These are phyloP conservation scores for Macrocybe gigantea DNA, from an alignment of 768 basidiomycete genomes.

Conservation along the genomic window DNA sequence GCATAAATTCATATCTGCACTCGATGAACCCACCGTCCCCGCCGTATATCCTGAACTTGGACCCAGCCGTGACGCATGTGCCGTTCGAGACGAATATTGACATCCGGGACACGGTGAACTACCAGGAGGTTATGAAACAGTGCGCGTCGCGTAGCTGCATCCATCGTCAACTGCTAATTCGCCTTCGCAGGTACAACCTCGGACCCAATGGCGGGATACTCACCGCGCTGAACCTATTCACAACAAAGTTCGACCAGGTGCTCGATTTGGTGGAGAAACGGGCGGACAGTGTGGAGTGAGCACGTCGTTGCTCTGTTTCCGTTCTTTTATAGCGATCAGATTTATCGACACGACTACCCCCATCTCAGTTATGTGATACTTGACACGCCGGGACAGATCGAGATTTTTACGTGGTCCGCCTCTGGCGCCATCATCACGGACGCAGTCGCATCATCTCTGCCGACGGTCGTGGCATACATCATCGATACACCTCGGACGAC, in stretches of 20 bases:
- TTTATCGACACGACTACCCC: neutral
- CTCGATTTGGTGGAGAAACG: slow-evolving; percentile 87
- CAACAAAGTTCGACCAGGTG: slow-evolving; percentile 98
- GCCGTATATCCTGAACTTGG: slow-evolving; percentile 96
- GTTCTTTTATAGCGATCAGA: neutral
- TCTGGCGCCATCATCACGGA: slow-evolving; percentile 99
- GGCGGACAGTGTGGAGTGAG: slow-evolving; percentile 83
- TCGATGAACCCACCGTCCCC: slow-evolving; percentile 54
- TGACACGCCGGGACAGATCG: slow-evolving; percentile 98
- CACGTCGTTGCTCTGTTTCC: neutral
- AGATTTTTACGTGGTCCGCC: slow-evolving; percentile 99
- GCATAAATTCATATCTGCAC: slow-evolving; percentile 90
- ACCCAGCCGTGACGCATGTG: slow-evolving; percentile 88
- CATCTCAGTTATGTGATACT: slow-evolving; percentile 78
- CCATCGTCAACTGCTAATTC: slow-evolving; percentile 11
- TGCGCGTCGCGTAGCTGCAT: slow-evolving; percentile 42
- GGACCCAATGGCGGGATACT: slow-evolving; percentile 98
- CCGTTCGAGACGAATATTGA: slow-evolving; percentile 98
- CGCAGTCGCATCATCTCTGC: slow-evolving; percentile 87
- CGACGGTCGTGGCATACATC: slow-evolving; percentile 93
- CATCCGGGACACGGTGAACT: slow-evolving; percentile 96
- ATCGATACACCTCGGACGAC: slow-evolving; percentile 96
- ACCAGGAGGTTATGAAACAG: slow-evolving; percentile 99
- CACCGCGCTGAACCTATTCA: slow-evolving; percentile 95
- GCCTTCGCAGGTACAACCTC: slow-evolving; percentile 77